Conservation (phyloP, 768 basidiomycete species). For the Auriscalpium vulgare region DNA sequence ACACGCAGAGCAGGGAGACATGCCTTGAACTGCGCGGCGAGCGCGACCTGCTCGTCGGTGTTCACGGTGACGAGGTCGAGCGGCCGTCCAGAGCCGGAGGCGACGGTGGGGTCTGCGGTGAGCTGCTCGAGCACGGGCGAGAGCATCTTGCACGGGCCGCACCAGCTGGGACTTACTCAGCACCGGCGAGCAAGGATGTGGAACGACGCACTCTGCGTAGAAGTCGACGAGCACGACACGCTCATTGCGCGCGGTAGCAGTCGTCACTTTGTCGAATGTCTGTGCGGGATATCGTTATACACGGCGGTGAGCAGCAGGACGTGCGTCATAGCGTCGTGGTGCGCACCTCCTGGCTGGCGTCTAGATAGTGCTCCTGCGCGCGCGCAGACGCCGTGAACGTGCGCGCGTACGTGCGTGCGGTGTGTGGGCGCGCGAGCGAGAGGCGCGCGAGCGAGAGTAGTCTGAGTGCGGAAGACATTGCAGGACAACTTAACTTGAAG, state of each 20-base stretch:
- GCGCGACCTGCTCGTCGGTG: conserved; percentile 42
- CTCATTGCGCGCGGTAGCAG: conserved; percentile 29
- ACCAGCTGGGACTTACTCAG: conserved; percentile 48
- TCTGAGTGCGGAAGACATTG: not conserved
- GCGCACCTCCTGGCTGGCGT: conserved; percentile 39
- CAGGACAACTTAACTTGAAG: not conserved
- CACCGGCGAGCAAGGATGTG: not conserved
- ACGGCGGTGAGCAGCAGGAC: not conserved
- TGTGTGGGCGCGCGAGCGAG: not conserved
- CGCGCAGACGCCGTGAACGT: conserved; percentile 37
- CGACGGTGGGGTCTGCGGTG: conserved; percentile 35
- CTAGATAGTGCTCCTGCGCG: conserved; percentile 33
- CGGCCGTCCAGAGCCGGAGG: conserved; percentile 44
- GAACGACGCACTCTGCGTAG: conserved; percentile 59
- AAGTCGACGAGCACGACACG: conserved; percentile 69
- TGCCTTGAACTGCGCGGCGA: conserved; percentile 49
- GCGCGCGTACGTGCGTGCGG: conserved; percentile 1
- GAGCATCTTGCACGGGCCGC: conserved; percentile 64
- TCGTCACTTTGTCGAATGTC: conserved; percentile 27
- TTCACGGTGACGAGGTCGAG: conserved; percentile 72
- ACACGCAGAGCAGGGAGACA: not conserved
- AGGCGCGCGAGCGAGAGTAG: not conserved
- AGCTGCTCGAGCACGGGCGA: conserved; percentile 62
- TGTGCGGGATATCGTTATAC: conserved; percentile 10
- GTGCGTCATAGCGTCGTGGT: not conserved